These are phyloP conservation scores for Mucor sp. DNA, from an alignment of 371 early-diverging fungal genomes.

Conservation along the genomic window DNA sequence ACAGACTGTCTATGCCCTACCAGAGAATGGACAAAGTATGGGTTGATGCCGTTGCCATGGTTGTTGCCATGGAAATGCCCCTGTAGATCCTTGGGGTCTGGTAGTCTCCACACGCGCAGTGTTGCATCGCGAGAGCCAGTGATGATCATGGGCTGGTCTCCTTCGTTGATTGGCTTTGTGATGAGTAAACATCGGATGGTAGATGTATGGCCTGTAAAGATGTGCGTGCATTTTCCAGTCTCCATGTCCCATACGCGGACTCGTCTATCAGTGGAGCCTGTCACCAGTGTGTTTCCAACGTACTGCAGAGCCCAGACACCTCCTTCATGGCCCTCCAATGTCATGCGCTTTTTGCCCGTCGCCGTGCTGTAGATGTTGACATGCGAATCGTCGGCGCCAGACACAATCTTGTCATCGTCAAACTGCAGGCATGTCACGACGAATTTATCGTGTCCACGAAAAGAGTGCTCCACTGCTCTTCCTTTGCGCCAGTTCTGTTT, in stretches of 20 bases:
- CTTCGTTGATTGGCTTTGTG: slow-evolving; percentile 65
- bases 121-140: slow-evolving; percentile 98
- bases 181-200: slow-evolving; percentile 96
- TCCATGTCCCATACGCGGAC: slow-evolving; percentile 97
- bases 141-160: slow-evolving; percentile 73
- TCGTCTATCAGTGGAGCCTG: slow-evolving; percentile 96
- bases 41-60: slow-evolving; percentile 42
- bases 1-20: slow-evolving; percentile 90
- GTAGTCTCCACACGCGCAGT: slow-evolving; percentile 92
- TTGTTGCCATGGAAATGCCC: slow-evolving; percentile 24
- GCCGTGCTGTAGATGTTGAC: slow-evolving; percentile 90
- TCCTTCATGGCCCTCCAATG: slow-evolving; percentile 92
- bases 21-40: slow-evolving; percentile 69
- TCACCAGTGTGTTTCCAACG: slow-evolving; percentile 84
- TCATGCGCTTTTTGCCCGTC: slow-evolving; percentile 45
- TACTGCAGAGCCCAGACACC: slow-evolving; percentile 98
- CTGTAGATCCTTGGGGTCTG: slow-evolving; percentile 39
- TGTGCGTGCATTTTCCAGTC: slow-evolving; percentile 82
- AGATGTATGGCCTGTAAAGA: slow-evolving; percentile 93
- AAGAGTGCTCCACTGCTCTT: slow-evolving; percentile 65
- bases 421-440: slow-evolving; percentile 97
- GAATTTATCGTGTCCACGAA: slow-evolving; percentile 78
- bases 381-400: slow-evolving; percentile 87
- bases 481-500: slow-evolving; percentile 86
- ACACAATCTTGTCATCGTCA: slow-evolving; percentile 89